Base-by-base conservation (phyloP, 768 basidiomycete species). In the Exidia glandulosa region DNA sequence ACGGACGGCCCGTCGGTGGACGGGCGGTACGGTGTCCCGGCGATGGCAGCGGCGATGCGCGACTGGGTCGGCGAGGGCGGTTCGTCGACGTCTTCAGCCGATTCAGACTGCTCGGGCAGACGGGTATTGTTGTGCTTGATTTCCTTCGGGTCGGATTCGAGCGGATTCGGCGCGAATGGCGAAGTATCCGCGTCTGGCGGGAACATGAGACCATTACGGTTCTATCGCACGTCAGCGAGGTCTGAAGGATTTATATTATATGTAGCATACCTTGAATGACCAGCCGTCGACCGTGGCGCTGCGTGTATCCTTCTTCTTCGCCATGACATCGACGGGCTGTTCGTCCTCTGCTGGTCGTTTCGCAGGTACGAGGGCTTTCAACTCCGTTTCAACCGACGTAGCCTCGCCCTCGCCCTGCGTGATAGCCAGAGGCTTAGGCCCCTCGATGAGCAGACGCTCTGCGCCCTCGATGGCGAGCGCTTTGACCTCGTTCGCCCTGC, bases 171-270 rank as follows among this genome's bases (percentile, higher is more conserved):
- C n/a, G n/a, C n/a, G 66, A 93, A 90, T 1, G 92, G 90, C 25
- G 87, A 83, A 50, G 82, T 77, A 69, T 99, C 88, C 30, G 90
- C 91, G 66, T 96, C 96, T 2, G 96, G 94, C 0, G 87, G 69
- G 68, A 97, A 99, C 92, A 96, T 96, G 58, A 99, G 77, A 3
- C 90, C 85, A 73, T 99, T 99, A 60, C 96, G 85, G 30, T 91
- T 81, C 94, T 96, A 65, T 2, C 25, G 41, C 59, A 57, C 57
- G 54, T 36, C 34, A 59, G 25, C 6, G 32, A 19, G 31, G 7
- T 31, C 19, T 48, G 30, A 25, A 59, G 19, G 29, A 41, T 32
- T 7, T 16, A 10, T 31, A 7, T 13, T 10, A 30, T 30, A 7
- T 3, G 13, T 4, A 30, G 61, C n/a, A 63, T 65, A 85, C 86